Evolutionary conservation across 371 early-diverging fungal genomes (phyloP), one percentile per base, ranked within the genome.

Genomic region (Funneliformis caledonium): DNA sequence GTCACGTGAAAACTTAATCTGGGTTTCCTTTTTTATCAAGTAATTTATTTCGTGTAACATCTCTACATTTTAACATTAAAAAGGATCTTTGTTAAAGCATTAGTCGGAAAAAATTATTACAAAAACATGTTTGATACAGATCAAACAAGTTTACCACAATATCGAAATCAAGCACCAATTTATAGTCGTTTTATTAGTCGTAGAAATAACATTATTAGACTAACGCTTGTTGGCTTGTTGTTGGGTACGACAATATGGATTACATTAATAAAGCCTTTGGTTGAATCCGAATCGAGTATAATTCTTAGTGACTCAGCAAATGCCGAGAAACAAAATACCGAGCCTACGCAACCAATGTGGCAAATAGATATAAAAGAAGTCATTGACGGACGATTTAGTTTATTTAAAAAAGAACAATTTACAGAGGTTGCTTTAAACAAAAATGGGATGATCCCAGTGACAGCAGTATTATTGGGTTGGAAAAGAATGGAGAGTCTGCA

Each of bases 381-480:
- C 5, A 76, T 76, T 26, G 43, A 76, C 9, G n/a, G 11, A 16
- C 60, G 62, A 62, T 11, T 19, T 22, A 76, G 76, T 60, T 12
- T 31, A 37, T 76, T 22, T 76, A 76, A 59, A 47, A 60, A 26
- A 43, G 76, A 76, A 61, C 76, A 76, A 82, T 88, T 88, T 76
- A 84, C 83, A 8, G 67, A 83, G 10, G 84, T 84, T 11, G 85
- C 86, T 22, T 60, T 86, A 26, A 52, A 60, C 59, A 76, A 83
- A n/a, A 87, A 88, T 56, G 85, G 86, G 7, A 78, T 85, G 14
- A 84, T 88, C 50, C 88, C 90, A 12, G 84, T 91, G 31, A 89
- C 91, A 10, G 92, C 91, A 9, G 86, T 92, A 4, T 65, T 92
- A 7, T 80, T 89, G 64, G 85, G 89, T 48, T 87, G 89, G 76